A percentile compares a stretch with the other conserved stretches of the same genome.
These are phyloP conservation scores for Kodamaea fungicola DNA, from an alignment of 1,139 yeast species.

Conservation along the genomic window DNA sequence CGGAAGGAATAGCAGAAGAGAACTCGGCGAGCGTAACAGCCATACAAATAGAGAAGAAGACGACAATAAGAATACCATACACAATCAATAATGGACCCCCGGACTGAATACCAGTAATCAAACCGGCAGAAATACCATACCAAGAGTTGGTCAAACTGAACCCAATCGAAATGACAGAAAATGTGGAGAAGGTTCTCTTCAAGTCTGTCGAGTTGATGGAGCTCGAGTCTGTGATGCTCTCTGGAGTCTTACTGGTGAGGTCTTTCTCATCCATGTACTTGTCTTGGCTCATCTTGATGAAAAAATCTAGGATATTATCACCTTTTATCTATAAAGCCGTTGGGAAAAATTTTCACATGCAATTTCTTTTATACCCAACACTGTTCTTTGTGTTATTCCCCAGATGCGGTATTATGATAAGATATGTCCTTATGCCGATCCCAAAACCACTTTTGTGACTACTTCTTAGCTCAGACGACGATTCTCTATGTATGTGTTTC, in stretches of 20 bases:
- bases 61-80: slow-evolving; percentile 64
- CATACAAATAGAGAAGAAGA: slow-evolving; percentile 47
- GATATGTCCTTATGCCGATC: no score
- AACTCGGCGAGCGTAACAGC: slow-evolving; percentile 54
- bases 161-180: slow-evolving; percentile 59
- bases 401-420: no score
- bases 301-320: neutral
- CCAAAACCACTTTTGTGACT: no score
- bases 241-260: neutral
- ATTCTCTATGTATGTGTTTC: no score
- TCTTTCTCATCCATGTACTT: neutral
- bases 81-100: slow-evolving; percentile 70
- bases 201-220: slow-evolving; percentile 22
- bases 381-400: no score
- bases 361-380: neutral
- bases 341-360: neutral
- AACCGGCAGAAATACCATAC: slow-evolving; percentile 66
- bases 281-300: neutral
- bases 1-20: slow-evolving; percentile 57
- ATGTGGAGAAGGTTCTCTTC: slow-evolving; percentile 38
- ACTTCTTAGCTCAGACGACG: no score
- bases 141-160: slow-evolving; percentile 69
- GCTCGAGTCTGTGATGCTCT: slow-evolving; percentile 1
- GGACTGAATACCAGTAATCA: slow-evolving; percentile 59
- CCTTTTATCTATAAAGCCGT: neutral